Conservation (phyloP, 1,284 basidiomycete species). For the Ceratobasidium sp. region DNA sequence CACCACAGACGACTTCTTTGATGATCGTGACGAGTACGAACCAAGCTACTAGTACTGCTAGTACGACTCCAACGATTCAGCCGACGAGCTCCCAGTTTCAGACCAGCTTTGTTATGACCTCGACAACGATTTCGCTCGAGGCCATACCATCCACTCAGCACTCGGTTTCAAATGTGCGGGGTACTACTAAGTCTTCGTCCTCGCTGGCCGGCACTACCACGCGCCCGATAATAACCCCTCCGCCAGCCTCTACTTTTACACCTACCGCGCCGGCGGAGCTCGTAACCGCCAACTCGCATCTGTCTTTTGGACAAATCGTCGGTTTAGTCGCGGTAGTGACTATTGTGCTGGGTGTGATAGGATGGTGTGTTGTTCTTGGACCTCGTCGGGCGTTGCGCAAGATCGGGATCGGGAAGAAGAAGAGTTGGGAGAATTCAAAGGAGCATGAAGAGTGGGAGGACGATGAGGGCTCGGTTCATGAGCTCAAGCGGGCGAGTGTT, state of each 20-base stretch:
- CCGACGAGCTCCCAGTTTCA: background rate
- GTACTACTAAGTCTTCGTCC: background rate
- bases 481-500: background rate
- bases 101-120: background rate
- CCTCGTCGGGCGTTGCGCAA: constrained; percentile 17
- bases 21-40: too few relatives aligned
- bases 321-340: background rate
- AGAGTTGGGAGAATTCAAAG: background rate
- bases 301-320: constrained; percentile 19
- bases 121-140: background rate
- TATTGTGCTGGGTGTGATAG: background rate
- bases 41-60: too few relatives aligned
- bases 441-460: constrained; percentile 13
- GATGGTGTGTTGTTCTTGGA: constrained; percentile 26
- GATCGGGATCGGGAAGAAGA: background rate
- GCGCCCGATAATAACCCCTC: constrained; percentile 30
- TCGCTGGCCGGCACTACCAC: constrained; percentile 11
- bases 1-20: too few relatives aligned
- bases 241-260: background rate
- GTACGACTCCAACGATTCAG: background rate
- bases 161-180: background rate
- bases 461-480: background rate
- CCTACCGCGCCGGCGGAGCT: constrained; percentile 1
- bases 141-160: background rate
- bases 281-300: background rate